Base-by-base conservation (phyloP, 2,329 filamentous ascomycete genomes). In the Monosporascus sp. region DNA sequence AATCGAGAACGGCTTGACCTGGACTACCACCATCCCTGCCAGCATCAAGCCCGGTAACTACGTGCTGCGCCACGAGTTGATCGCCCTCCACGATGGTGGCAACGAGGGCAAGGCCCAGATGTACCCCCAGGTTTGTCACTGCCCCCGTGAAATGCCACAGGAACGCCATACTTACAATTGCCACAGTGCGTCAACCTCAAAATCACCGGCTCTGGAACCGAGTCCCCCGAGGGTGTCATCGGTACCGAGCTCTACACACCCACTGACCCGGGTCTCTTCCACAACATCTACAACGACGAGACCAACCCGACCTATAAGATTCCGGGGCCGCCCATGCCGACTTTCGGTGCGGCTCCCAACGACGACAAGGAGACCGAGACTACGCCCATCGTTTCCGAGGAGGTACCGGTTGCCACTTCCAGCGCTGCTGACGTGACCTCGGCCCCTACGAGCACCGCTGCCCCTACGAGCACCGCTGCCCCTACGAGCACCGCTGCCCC, bases 61-160 rank as follows among this genome's bases (percentile, higher is more conserved):
- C 55, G 74, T 78, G 47, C 65, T 77, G 42, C 72, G 75, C 37
- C 73, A 78, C 60, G 75, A 78, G 61, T 74, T 77, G 54, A 77
- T 78, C 50, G 75, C 71, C 46, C 72, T 78, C 20, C 75, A 78
- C 66, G 67, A 65, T 18, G 74, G 70, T 24, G 62, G 52, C 5
- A 64, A 65, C 27, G 55, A 59, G 39, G 64, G 73, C 55, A 70
- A 72, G 24, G 72, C 75, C 45, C 75, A 78, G 66, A 72, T 73
- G 62, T 42, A 42, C 3, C 39, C 39, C 18, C 39, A 34, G 31
- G 31, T 34, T 34, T 34, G 31, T 34, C 9, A 34, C 31, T 14
- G 5, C 31, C 11, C 11, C 27, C 31, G 11, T 34, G 31, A 34
- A 34, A 14, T 34, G 4, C 31, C 9, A 14, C 11, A 14, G 31